Base-by-base conservation (phyloP, 2,329 filamentous ascomycete genomes). In the Tolypocladium capitatum region DNA sequence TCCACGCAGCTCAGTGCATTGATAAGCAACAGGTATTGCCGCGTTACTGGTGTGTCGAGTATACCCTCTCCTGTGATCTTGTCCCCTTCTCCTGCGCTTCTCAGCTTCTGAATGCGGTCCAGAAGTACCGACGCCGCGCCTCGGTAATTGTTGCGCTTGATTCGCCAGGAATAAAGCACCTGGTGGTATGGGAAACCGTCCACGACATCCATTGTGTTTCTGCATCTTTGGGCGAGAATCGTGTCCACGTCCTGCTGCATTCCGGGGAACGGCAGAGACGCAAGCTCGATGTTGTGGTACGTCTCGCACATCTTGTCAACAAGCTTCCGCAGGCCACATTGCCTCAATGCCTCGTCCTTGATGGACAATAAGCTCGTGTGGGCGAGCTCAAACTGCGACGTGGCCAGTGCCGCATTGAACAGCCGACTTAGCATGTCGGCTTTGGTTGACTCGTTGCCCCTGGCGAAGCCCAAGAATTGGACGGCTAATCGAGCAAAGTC, bases 1-100 rank as follows among this genome's bases (percentile, higher is more conserved):
- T 86, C 81, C 36, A 96, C 88, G 53, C 88, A 95, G 54, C 85
- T 87, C 51, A 98, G 72, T 1, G 88, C 83, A 62, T 98, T 98
- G 69, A 98, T 94, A 41, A 98, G 76, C 51, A 89, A 75, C n/a
- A 97, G 70, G 58, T 94, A 92, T 58, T 87, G 84, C 55, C 85
- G 79, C 43, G 83, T 81, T 31, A 86, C 74, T 1, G 74, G 72
- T 0, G 80, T 83, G 55, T 83, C 80, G 11, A 81, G 68, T 4
- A 72, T 70, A 51, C 82, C 79, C 18, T 74, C 74, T 4, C 69
- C 68, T 1, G 68, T 56, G n/a, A 75, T 64, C 51, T 70, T 73
- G 51, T 83, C 76, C 3, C 75, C 78, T 53, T 81, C 76, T 24
- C 78, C 76, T 0, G 76, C 71, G 27, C 70, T 68, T 51, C 74